These are phyloP conservation scores for Ichthyophthirius multifiliis DNA, from an alignment of 169 alveolate species.

Conservation along the genomic window DNA sequence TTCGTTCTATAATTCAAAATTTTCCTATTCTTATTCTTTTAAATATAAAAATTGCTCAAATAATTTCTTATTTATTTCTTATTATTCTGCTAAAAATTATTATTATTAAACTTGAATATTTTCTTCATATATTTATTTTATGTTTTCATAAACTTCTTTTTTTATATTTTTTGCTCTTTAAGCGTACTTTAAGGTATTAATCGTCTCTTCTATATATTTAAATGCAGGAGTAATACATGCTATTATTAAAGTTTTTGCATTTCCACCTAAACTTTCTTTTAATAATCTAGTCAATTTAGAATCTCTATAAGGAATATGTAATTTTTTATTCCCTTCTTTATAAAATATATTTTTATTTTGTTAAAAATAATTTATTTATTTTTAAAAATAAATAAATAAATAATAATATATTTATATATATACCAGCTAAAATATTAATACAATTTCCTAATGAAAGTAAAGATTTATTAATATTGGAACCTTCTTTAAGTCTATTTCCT, in stretches of 20 bases:
- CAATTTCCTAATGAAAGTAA: conserved; percentile 60
- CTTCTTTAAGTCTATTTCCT: conserved; percentile 53
- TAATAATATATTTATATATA: no score
- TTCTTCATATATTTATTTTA: conserved; percentile 9
- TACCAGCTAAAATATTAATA: conserved; percentile 52
- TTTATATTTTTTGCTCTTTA: conserved; percentile 76
- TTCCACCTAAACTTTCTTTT: conserved; percentile 77
- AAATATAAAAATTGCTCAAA: no score
- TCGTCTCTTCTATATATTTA: conserved; percentile 67
- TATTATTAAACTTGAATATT: no score
- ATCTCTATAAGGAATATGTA: conserved; percentile 67
- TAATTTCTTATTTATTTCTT: no score
- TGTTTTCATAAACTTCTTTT: conserved; percentile 62
- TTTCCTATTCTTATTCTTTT: no score
- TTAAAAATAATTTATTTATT: no score
- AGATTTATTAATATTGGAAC: conserved; percentile 61
- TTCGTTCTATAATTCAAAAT: no score
- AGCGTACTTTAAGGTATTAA: conserved; percentile 76
- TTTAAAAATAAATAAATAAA: no score
- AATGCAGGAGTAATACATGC: conserved; percentile 73
- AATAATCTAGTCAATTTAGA: conserved; percentile 57
- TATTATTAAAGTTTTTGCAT: conserved; percentile 74
- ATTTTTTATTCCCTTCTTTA: conserved; percentile 18
- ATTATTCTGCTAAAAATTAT: no score
- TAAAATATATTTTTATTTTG: no score